These are phyloP conservation scores for Aspergillus sp. DNA, from an alignment of 2,329 filamentous ascomycete species.

Conservation along the genomic window DNA sequence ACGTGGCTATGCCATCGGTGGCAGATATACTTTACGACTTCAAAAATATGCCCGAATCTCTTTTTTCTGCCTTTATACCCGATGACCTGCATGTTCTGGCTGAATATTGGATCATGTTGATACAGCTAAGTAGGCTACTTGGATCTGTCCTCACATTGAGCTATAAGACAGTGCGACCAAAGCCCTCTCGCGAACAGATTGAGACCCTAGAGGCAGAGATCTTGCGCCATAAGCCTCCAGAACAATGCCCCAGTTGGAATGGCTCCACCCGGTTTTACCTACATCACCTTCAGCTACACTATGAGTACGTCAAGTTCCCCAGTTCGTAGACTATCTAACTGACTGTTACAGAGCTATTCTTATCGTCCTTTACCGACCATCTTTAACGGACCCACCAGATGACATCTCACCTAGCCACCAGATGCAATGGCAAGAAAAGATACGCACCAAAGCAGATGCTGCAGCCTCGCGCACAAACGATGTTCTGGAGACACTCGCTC, in stretches of 20 bases:
- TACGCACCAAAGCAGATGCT: slow-evolving; percentile 23
- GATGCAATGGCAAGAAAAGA: slow-evolving; percentile 21
- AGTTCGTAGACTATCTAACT: not conserved
- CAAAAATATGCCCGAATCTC: slow-evolving; percentile 5
- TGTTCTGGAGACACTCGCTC: slow-evolving; percentile 26
- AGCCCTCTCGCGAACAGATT: slow-evolving; percentile 19
- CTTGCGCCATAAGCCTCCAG: slow-evolving; percentile 17
- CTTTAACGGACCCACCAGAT: slow-evolving; percentile 19
- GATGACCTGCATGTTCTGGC: slow-evolving; percentile 22
- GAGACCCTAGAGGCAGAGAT: slow-evolving; percentile 25
- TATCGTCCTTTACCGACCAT: slow-evolving; percentile 31
- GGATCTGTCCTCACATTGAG: slow-evolving; percentile 26
- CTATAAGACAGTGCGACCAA: slow-evolving; percentile 22
- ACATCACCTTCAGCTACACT: slow-evolving; percentile 31
- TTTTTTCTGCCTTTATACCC: slow-evolving; percentile 20
- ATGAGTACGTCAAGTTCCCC: slow-evolving; percentile 19
- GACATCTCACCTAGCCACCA: slow-evolving; percentile 16
- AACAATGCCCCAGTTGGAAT: slow-evolving; percentile 11
- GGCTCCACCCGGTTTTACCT: slow-evolving; percentile 20
- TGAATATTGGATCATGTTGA: slow-evolving; percentile 27
- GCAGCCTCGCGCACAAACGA: slow-evolving; percentile 29
- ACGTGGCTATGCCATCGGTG: slow-evolving; percentile 30
- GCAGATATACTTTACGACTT: slow-evolving; percentile 29
- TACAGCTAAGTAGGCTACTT: slow-evolving; percentile 27
- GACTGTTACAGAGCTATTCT: slow-evolving; percentile 23